phyloP scores from a whole-genome alignment of 306 rosid species.

The Vachellia pachyceras region DNA sequence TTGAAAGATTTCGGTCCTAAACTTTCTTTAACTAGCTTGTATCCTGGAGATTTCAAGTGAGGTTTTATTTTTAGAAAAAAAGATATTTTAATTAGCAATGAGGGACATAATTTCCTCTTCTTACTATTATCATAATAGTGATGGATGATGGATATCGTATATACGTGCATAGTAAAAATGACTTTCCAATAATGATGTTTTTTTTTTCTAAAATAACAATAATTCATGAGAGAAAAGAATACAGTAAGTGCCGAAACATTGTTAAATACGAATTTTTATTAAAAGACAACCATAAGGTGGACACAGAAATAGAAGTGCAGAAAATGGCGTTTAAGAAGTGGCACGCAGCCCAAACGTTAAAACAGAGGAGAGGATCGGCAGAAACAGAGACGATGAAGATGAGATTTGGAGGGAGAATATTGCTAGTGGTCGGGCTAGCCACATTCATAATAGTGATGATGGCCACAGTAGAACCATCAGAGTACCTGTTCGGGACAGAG shows the following conservation, averaged over 20 bases:
- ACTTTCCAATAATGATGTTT: not conserved
- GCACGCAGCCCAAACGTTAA: not conserved
- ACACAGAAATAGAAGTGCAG: not conserved
- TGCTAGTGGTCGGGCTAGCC: slow-evolving; percentile 25
- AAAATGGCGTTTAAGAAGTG: not conserved
- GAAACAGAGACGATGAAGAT: slow-evolving; percentile 12
- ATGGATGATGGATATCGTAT: not conserved
- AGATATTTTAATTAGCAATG: too few species aligned
- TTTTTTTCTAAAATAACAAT: not conserved
- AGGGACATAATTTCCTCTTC: too few species aligned
- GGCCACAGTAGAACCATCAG: slow-evolving; percentile 37
- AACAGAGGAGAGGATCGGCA: not conserved
- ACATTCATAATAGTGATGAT: slow-evolving; percentile 38
- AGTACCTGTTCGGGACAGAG: slow-evolving; percentile 44
- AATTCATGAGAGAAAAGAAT: not conserved
- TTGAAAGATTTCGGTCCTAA: too few species aligned
- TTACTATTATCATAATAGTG: too few species aligned
- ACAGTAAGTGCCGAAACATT: not conserved
- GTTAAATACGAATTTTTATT: not conserved
- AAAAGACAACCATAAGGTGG: not conserved
- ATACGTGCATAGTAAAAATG: not conserved
- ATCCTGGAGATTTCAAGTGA: too few species aligned
- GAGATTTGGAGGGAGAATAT: slow-evolving; percentile 24
- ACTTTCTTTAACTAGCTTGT: too few species aligned
- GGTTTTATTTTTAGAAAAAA: too few species aligned